phyloP scores from a whole-genome alignment of 176 grass and related monocot species.

The Aegilops sharonensis region DNA sequence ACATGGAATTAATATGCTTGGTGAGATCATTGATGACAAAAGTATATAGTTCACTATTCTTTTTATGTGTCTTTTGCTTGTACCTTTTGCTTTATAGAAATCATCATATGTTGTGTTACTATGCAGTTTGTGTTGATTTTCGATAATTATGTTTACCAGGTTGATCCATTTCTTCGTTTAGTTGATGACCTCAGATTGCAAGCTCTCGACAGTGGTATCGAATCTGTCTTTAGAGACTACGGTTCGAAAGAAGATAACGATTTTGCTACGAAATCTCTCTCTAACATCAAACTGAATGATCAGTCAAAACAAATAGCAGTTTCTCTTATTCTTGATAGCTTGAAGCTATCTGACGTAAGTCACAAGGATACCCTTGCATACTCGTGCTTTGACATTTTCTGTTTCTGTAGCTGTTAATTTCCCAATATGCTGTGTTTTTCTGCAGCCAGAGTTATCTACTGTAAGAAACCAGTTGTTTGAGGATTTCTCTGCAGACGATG shows the following conservation, averaged over 20 bases:
- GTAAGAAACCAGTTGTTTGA: conserved; percentile 75
- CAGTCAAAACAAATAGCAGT: conserved; percentile 74
- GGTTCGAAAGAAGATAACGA: conserved; percentile 80
- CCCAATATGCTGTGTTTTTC: conserved; percentile 4
- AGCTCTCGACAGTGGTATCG: conserved; percentile 38
- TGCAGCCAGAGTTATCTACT: conserved; percentile 62
- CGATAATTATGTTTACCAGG: conserved; percentile 41
- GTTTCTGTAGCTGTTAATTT: background rate
- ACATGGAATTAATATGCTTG: background rate
- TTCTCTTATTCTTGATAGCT: conserved; percentile 63
- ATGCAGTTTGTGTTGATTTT: conserved; percentile 5
- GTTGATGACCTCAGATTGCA: conserved; percentile 83
- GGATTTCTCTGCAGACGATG: conserved; percentile 81
- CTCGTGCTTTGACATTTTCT: background rate
- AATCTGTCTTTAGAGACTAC: conserved; percentile 45
- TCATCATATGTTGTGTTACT: conserved; percentile 17
- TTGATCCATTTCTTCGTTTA: conserved; percentile 85
- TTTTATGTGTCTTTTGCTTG: background rate
- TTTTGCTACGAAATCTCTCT: conserved; percentile 71
- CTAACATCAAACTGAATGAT: conserved; percentile 52
- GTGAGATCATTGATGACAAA: background rate
- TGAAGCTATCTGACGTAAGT: conserved; percentile 68
- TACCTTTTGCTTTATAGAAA: conserved; percentile 8
- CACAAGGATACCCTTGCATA: background rate
- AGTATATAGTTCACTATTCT: conserved; percentile 14